These are phyloP conservation scores for Ramularia endophylla DNA, from an alignment of 2,329 filamentous ascomycete genomes.

Conservation along the genomic window DNA sequence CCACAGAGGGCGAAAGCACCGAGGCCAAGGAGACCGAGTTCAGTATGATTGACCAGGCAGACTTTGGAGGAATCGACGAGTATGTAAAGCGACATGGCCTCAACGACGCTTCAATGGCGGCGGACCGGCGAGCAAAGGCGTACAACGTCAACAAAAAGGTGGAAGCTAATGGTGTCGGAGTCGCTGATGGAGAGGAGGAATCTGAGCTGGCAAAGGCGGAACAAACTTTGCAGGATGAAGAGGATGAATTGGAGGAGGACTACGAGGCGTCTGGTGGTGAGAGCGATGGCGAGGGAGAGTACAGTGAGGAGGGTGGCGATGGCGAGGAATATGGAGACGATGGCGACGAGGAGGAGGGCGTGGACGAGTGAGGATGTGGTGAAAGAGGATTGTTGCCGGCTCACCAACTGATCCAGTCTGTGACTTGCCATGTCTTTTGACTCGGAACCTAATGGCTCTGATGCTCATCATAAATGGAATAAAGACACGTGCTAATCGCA, in stretches of 20 bases:
- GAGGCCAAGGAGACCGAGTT: slow-evolving; percentile 53
- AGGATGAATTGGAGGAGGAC: slow-evolving; percentile 31
- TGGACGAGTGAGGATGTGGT: slow-evolving; percentile 2
- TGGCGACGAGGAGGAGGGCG: slow-evolving; percentile 21
- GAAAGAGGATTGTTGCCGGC: slow-evolving; percentile 3
- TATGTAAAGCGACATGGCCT: slow-evolving; percentile 57
- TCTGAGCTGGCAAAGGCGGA: slow-evolving; percentile 29
- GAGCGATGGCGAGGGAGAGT: slow-evolving; percentile 30
- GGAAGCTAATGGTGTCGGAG: slow-evolving; percentile 14
- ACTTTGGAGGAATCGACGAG: slow-evolving; percentile 56
- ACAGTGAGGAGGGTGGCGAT: slow-evolving; percentile 23
- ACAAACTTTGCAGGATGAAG: slow-evolving; percentile 28
- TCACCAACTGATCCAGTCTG: too few relatives aligned
- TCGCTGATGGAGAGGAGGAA: slow-evolving; percentile 20
- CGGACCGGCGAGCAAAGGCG: slow-evolving; percentile 53
- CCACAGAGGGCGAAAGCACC: slow-evolving; percentile 9
- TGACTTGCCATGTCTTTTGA: too few relatives aligned
- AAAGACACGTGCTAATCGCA: too few relatives aligned
- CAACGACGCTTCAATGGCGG: slow-evolving; percentile 59
- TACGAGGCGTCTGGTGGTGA: slow-evolving; percentile 30
- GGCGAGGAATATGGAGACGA: slow-evolving; percentile 20
- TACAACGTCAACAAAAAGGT: slow-evolving; percentile 46
- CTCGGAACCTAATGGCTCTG: too few relatives aligned
- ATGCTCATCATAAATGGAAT: too few relatives aligned
- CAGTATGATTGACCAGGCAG: slow-evolving; percentile 59